Base-by-base conservation (phyloP, 352 stramenopile species). In the Phytophthora pseudosyringae region DNA sequence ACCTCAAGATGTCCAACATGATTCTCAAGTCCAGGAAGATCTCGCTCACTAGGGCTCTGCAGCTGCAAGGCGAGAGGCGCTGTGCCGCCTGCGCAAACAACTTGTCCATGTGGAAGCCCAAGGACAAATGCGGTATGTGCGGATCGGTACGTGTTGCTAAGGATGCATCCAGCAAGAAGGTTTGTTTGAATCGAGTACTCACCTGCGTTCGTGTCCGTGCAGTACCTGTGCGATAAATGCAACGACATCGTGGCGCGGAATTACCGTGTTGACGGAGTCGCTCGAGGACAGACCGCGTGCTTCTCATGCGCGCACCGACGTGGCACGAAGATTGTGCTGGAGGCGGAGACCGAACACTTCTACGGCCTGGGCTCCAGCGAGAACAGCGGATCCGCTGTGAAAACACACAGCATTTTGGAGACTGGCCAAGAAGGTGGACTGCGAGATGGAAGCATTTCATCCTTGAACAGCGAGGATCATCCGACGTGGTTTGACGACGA, bases 221-320 rank as follows among this genome's bases (percentile, higher is more conserved):
- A 91, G 83, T 89, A 81, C 56, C 74, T 91, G 64, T 91, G 83
- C 68, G 81, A 87, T 59, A 89, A 85, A 45, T 91, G 83, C 64
- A 68, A 51, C 29, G 67, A 78, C 43, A 89, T 91, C 26, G 78
- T 90, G 8, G 60, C 64, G 15, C 74, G 80, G 46, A 89, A 89
- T 63, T 90, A 88, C 48, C 70, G 71, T 10, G 69, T 90, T 28
- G 69, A 84, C 13, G 66, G 69, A 29, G 46, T 87, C 7, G 47
- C 57, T 7, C 62, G 46, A 28, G 63, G 71, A 32, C 69, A 78
- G 35, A 44, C 82, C 28, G 76, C 72, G 28, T 91, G 83, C 59
- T 90, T 89, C 52, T 64, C 81, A 13, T 91, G 83, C 21, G 73
- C 83, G 3, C 75, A 90, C 36, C 69, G 77, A 52, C 69, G 75